Percentiles rank a stretch among this genome's conserved stretches.
phyloP scores from a whole-genome alignment of 202 grass and related monocot genomes.

The Carex arenaria region DNA sequence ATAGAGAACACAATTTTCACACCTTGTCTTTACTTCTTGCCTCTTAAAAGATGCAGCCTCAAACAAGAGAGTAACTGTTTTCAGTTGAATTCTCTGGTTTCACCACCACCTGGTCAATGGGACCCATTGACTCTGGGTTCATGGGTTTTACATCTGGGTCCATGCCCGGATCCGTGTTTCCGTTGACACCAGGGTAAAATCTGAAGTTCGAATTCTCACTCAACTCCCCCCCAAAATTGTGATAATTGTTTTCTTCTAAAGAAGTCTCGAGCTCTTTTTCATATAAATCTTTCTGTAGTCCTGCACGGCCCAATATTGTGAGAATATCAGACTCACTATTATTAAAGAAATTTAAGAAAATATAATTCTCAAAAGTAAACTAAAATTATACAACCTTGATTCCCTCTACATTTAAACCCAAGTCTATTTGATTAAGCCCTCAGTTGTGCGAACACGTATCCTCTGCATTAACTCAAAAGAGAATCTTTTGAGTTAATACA shows the following conservation, averaged over 20 bases:
- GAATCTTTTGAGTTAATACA: no score
- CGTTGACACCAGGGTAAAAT: background rate
- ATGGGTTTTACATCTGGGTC: conserved; percentile 4
- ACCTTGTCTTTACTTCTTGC: background rate
- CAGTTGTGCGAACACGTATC: no score
- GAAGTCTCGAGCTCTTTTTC: background rate
- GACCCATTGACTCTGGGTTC: conserved; percentile 7
- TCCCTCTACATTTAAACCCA: background rate
- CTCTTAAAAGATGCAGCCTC: background rate
- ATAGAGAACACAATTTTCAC: background rate
- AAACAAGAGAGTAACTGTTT: conserved; percentile 1
- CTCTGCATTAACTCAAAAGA: no score
- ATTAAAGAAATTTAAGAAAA: background rate
- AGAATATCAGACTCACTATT: conserved; percentile 5
- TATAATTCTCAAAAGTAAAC: background rate
- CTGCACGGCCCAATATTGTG: background rate
- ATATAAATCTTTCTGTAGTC: background rate
- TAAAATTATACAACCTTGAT: background rate
- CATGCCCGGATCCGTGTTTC: background rate
- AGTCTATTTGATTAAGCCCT: background rate
- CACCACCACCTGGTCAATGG: background rate
- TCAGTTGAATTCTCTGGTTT: background rate
- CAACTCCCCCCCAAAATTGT: conserved; percentile 8
- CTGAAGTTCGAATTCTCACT: conserved; percentile 1
- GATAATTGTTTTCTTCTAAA: conserved; percentile 10